Conservation (phyloP, 805 yeast genomes). For the Yarrowia sp. region DNA sequence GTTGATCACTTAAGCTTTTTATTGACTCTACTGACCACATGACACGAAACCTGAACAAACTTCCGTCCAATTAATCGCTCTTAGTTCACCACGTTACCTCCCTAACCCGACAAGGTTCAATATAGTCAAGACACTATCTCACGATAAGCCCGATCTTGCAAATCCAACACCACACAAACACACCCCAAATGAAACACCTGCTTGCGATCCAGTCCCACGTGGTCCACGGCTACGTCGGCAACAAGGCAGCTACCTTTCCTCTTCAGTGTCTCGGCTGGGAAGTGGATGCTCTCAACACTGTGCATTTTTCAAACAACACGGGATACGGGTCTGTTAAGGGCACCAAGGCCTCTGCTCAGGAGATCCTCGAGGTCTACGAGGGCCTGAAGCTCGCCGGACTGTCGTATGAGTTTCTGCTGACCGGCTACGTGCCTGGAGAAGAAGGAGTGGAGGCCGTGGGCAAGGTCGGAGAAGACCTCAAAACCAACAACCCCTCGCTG, state of each 20-base stretch:
- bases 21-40: too few relatives aligned
- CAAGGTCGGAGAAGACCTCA: slow-evolving; percentile 42
- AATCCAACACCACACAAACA: background rate
- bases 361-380: slow-evolving; percentile 49
- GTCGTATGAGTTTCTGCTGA: slow-evolving; percentile 62
- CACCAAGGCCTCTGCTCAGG: slow-evolving; percentile 46
- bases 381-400: slow-evolving; percentile 56
- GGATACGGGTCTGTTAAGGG: slow-evolving; percentile 77
- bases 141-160: background rate
- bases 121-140: background rate
- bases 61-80: too few relatives aligned
- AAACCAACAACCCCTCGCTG: slow-evolving; percentile 33
- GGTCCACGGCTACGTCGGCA: slow-evolving; percentile 94
- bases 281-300: slow-evolving; percentile 85
- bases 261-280: slow-evolving; percentile 87
- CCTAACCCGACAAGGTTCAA: too few relatives aligned
- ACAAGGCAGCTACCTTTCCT: slow-evolving; percentile 86
- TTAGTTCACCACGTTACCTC: too few relatives aligned
- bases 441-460: slow-evolving; percentile 54
- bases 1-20: too few relatives aligned
- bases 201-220: slow-evolving; percentile 84
- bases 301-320: slow-evolving; percentile 87
- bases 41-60: too few relatives aligned
- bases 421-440: slow-evolving; percentile 76
- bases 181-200: slow-evolving; percentile 32